Evolutionary conservation across 2,329 filamentous ascomycete species (phyloP).

Genomic region (Ilyonectria sp.): DNA sequence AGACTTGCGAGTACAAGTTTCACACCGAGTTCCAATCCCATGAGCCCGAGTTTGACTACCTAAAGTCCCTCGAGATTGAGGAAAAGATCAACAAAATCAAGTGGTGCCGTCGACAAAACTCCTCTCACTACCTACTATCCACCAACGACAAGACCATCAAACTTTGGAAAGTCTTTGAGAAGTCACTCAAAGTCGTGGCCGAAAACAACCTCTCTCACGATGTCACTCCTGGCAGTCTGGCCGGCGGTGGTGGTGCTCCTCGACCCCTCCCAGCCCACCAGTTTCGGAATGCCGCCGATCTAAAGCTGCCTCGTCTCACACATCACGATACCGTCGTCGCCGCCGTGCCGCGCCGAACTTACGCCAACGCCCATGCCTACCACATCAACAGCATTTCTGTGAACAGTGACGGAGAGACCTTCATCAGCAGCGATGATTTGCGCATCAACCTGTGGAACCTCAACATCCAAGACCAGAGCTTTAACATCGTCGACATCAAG

Average conservation of each 20-base stretch:
- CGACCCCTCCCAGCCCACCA: conserved; percentile 77
- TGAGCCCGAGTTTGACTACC: conserved; percentile 98
- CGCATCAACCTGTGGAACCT: conserved; percentile 99
- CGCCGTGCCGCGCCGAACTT: conserved; percentile 94
- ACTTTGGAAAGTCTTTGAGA: conserved; percentile 99
- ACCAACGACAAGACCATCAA: conserved; percentile 99
- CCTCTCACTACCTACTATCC: conserved; percentile 96
- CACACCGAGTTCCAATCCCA: conserved; percentile 99
- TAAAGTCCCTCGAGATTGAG: conserved; percentile 99
- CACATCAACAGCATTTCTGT: conserved; percentile 99
- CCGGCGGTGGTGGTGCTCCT: conserved; percentile 84
- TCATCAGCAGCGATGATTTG: conserved; percentile 98
- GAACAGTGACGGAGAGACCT: conserved; percentile 99
- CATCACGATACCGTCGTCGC: conserved; percentile 99
- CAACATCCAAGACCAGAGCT: conserved; percentile 99
- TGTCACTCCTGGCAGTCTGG: conserved; percentile 81
- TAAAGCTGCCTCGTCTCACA: conserved; percentile 95
- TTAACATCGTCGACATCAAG: conserved; percentile 99
- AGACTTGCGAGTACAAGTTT: conserved; percentile 99
- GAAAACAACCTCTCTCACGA: conserved; percentile 99
- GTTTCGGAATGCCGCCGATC: conserved; percentile 85
- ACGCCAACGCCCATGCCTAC: conserved; percentile 98
- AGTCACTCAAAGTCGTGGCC: conserved; percentile 97
- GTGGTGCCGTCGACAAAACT: conserved; percentile 98
- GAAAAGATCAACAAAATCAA: conserved; percentile 99